A percentile compares a stretch with the other conserved stretches of the same genome.
These are phyloP conservation scores for Fraxinus xanthoxyloides DNA, from an alignment of 305 asterid genomes.

Conservation along the genomic window DNA sequence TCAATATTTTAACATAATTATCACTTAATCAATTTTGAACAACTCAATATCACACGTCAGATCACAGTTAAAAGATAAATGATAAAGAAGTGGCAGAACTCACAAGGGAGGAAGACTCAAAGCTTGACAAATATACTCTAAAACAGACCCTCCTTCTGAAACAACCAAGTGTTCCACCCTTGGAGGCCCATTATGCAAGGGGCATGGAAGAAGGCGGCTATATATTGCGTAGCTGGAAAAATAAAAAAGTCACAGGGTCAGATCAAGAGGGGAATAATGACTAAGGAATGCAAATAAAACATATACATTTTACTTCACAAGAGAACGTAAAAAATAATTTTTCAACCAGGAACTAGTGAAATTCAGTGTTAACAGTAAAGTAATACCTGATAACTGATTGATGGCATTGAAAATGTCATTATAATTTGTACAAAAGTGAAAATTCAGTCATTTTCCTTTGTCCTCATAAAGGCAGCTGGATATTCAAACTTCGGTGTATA, in stretches of 20 bases:
- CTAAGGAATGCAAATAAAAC: conserved; percentile 6
- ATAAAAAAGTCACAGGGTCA: not conserved
- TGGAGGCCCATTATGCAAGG: conserved; percentile 65
- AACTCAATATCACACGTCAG: conserved; percentile 8
- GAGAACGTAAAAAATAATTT: not conserved
- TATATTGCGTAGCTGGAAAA: conserved; percentile 56
- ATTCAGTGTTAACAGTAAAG: not conserved
- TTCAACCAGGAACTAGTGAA: not conserved
- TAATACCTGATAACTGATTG: conserved; percentile 8
- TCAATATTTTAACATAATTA: conserved; percentile 23
- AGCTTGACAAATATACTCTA: conserved; percentile 55
- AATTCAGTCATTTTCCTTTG: not conserved
- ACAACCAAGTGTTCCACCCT: conserved; percentile 89
- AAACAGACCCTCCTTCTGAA: conserved; percentile 72
- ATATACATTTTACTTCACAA: not conserved
- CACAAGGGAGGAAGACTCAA: conserved; percentile 77
- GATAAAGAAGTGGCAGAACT: conserved; percentile 32
- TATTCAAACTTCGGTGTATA: not conserved
- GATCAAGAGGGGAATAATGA: conserved; percentile 1
- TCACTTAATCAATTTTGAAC: conserved; percentile 17
- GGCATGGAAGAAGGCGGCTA: conserved; percentile 86
- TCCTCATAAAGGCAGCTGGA: not conserved
- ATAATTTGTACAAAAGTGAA: not conserved
- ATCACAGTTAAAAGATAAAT: not conserved
- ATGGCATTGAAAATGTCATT: not conserved